These are phyloP conservation scores for Urtica urens DNA, from an alignment of 306 rosid genomes.

Conservation along the genomic window DNA sequence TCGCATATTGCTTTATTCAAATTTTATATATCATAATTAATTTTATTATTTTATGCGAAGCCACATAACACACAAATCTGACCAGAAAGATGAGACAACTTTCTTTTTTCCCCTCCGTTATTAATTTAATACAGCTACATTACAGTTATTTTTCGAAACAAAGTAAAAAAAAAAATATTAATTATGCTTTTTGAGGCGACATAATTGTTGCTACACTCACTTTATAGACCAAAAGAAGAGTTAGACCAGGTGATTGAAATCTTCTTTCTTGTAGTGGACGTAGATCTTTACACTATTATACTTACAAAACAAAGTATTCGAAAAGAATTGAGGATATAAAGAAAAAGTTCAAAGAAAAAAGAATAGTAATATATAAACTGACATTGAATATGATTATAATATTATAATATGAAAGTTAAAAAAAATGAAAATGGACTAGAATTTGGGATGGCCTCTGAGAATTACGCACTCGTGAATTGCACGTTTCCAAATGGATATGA, in stretches of 20 bases:
- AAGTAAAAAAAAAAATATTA: not conserved
- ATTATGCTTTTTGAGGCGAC: not conserved
- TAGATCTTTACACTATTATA: not conserved
- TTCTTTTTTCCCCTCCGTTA: not conserved
- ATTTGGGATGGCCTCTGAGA: too few species aligned
- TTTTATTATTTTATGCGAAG: not conserved
- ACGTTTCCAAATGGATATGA: too few species aligned
- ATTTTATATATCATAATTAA: not conserved
- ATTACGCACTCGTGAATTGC: too few species aligned
- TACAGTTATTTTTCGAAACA: not conserved
- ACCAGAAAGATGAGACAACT: not conserved
- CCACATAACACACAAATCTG: not conserved
- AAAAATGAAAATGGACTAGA: too few species aligned
- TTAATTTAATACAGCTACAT: not conserved
- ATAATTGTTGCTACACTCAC: not conserved
- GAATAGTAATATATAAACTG: not conserved
- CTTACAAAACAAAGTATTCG: not conserved
- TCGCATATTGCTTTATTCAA: not conserved
- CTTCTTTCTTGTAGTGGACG: not conserved
- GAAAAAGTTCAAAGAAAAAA: not conserved
- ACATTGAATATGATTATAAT: too few species aligned
- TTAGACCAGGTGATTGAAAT: not conserved
- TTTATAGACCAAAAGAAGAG: constrained; percentile 2
- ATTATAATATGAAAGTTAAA: too few species aligned
- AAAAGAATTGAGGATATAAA: not conserved